These are phyloP conservation scores for Adenanthera pavonina DNA, from an alignment of 306 rosid species.

Conservation along the genomic window DNA sequence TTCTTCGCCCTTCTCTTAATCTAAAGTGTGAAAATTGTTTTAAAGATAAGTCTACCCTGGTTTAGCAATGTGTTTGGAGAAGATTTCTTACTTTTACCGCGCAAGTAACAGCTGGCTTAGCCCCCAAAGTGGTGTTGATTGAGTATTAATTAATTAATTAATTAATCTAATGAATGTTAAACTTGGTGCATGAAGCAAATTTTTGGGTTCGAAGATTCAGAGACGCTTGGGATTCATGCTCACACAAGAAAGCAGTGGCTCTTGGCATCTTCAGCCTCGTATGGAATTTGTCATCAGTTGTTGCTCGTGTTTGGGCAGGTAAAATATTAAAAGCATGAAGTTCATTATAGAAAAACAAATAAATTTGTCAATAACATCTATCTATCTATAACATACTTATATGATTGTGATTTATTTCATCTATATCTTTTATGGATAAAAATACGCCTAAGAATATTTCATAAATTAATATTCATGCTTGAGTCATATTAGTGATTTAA, in stretches of 20 bases:
- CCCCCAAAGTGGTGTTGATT: not conserved
- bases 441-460: too few relatives aligned
- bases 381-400: too few relatives aligned
- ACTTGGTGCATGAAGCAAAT: conserved; percentile 49
- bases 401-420: too few relatives aligned
- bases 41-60: too few relatives aligned
- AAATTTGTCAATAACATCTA: too few relatives aligned
- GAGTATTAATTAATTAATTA: too few relatives aligned
- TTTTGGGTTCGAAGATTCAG: conserved; percentile 78
- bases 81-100: not conserved
- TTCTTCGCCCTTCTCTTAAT: not conserved
- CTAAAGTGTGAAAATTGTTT: not conserved
- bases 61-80: not conserved
- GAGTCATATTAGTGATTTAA: too few relatives aligned
- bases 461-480: too few relatives aligned
- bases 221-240: conserved; percentile 86
- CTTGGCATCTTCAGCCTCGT: conserved; percentile 64
- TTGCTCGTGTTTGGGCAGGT: conserved; percentile 96
- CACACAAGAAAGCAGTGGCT: conserved; percentile 77
- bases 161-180: too few relatives aligned
- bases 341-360: too few relatives aligned
- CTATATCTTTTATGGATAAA: too few relatives aligned
- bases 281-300: conserved; percentile 79
- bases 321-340: not conserved
- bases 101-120: not conserved